Base-by-base conservation (phyloP, 257 asterid genomes). In the Paulownia fortunei region DNA sequence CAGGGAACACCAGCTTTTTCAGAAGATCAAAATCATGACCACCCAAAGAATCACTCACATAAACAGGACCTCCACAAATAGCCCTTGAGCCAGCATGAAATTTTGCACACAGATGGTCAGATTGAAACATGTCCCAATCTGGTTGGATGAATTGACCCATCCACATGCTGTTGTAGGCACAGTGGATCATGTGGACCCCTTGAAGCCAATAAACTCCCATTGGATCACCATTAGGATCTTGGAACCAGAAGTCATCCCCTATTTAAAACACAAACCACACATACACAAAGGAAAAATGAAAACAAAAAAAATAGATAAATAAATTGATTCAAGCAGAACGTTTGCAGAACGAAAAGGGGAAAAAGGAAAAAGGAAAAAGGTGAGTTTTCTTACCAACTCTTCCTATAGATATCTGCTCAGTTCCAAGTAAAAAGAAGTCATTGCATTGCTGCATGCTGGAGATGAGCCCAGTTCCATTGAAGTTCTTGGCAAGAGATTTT, bases 171-270 rank as follows among this genome's bases (percentile, higher is more conserved):
- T 92, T 89, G 83, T 86, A 92, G 72, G 97, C 95, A 60, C 97
- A 92, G 42, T 92, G 97, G 86, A 92, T 90, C 97, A 92, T 89
- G 86, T 92, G 96, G 59, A 92, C 97, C 62, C 97, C 97, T 79
- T 90, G 97, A 9, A 92, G 84, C 97, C 97, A 92, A 64, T 88
- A 92, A 5, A 82, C 97, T 72, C 97, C 97, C 82, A 87, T 88
- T 0, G 97, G 96, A 27, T 92, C 97, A 6, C 97, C 96, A 34
- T 87, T 92, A 0, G 96, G 96, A 61, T 92, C 97, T 77, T 89
- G 96, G 86, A 92, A 92, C 97, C 97, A 92, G 73, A 92, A 92
- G 62, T 92, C 97, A 65, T 92, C 97, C 61, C 96, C 97, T 88
- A 6, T 52, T 54, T 36, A 6, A 3, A 13, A 27, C 51, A 30